These are phyloP conservation scores for Rhizopus sp. DNA, from an alignment of 371 early-diverging fungal species.

Conservation along the genomic window DNA sequence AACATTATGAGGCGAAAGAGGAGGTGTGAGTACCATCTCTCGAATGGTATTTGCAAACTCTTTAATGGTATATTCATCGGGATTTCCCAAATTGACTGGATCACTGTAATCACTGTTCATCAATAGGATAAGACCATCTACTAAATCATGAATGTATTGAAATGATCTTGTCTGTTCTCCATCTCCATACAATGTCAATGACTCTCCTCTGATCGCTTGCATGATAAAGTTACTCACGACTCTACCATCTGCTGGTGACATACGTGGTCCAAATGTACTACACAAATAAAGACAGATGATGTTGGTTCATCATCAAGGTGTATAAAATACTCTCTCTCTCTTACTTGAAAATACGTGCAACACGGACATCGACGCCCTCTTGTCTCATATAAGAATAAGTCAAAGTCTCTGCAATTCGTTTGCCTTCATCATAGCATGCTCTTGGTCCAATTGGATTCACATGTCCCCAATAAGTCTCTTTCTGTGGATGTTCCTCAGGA, in stretches of 20 bases:
- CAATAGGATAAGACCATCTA: conserved; percentile 80
- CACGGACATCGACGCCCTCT: conserved; percentile 81
- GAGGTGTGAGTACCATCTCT: conserved; percentile 59
- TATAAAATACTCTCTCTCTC: conserved; percentile 6
- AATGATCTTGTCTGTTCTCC: conserved; percentile 87
- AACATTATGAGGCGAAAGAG: conserved; percentile 38
- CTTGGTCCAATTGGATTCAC: conserved; percentile 86
- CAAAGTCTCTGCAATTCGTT: conserved; percentile 86
- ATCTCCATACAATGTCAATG: conserved; percentile 82
- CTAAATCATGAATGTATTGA: conserved; percentile 87
- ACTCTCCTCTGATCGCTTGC: conserved; percentile 79
- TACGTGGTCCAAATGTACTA: conserved; percentile 70
- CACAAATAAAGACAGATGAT: not conserved
- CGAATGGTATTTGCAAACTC: conserved; percentile 82
- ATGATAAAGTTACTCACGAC: conserved; percentile 92
- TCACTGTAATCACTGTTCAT: conserved; percentile 76
- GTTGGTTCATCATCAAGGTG: not conserved
- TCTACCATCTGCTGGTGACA: conserved; percentile 87
- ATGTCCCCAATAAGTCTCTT: conserved; percentile 86
- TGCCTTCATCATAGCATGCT: conserved; percentile 93
- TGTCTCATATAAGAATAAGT: conserved; percentile 83
- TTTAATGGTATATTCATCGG: conserved; percentile 83
- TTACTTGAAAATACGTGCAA: conserved; percentile 84
- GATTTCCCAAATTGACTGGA: conserved; percentile 88
- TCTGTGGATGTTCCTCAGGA: conserved; percentile 88